Evolutionary conservation across 2,329 filamentous ascomycete species (phyloP).

Genomic region (Bipolaris bicolor): DNA sequence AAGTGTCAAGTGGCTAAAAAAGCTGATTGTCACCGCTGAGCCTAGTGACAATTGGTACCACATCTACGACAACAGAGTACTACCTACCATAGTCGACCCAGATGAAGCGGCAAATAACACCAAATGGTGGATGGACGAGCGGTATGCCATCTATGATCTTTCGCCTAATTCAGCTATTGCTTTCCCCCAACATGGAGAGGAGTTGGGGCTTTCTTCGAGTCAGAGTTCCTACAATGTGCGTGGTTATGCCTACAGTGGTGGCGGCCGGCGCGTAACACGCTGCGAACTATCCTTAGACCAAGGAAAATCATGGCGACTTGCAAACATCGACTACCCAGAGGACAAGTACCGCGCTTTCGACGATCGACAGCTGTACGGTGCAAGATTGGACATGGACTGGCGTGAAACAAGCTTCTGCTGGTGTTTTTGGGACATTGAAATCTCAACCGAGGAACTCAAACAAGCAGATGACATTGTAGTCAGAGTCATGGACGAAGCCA

Average conservation of each 20-base stretch:
- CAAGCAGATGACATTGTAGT: constrained; percentile 76
- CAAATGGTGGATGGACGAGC: constrained; percentile 84
- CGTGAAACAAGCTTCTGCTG: constrained; percentile 85
- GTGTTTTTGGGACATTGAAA: constrained; percentile 85
- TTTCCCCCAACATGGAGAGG: constrained; percentile 80
- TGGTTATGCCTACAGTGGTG: constrained; percentile 89
- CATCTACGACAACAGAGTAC: constrained; percentile 88
- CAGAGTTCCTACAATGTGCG: constrained; percentile 66
- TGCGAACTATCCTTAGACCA: constrained; percentile 85
- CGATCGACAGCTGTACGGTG: constrained; percentile 74
- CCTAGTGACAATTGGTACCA: constrained; percentile 96
- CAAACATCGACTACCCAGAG: constrained; percentile 81
- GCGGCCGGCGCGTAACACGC: constrained; percentile 80
- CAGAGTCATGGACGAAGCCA: constrained; percentile 86
- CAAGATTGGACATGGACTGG: constrained; percentile 79
- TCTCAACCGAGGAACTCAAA: constrained; percentile 67
- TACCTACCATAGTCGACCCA: constrained; percentile 84
- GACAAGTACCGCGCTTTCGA: constrained; percentile 75
- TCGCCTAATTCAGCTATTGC: constrained; percentile 84
- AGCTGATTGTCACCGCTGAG: constrained; percentile 74
- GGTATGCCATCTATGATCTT: constrained; percentile 91
- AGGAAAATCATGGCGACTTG: constrained; percentile 78
- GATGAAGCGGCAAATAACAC: constrained; percentile 77
- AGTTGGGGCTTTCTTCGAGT: constrained; percentile 58
- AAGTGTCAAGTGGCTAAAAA: constrained; percentile 92